phyloP scores from a whole-genome alignment of 2,329 filamentous ascomycete genomes.

The Sclerotinia spermophila region DNA sequence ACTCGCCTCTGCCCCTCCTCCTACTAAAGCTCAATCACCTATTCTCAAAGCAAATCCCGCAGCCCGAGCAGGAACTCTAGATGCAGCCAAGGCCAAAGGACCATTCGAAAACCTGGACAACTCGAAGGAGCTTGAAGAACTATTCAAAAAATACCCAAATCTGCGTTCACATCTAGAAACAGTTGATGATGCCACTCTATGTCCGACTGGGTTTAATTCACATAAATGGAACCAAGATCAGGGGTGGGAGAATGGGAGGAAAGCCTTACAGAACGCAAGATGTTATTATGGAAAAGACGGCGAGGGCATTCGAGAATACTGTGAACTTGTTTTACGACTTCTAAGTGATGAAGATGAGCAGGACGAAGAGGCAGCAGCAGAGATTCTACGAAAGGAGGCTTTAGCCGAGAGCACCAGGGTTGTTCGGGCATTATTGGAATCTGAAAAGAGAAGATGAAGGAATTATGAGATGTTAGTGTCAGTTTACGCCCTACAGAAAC shows the following conservation, averaged over 20 bases:
- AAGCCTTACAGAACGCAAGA: conserved; percentile 50
- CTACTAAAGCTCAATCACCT: conserved; percentile 14
- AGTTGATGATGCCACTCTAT: conserved; percentile 50
- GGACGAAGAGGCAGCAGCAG: conserved; percentile 36
- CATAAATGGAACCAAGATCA: conserved; percentile 53
- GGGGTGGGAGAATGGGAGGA: conserved; percentile 54
- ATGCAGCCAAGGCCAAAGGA: conserved; percentile 35
- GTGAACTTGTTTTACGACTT: conserved; percentile 52
- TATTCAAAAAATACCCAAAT: conserved; percentile 52
- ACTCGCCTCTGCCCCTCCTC: conserved; percentile 22
- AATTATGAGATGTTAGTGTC: background rate
- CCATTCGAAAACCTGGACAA: conserved; percentile 52
- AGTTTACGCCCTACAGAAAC: background rate
- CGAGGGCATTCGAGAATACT: conserved; percentile 59
- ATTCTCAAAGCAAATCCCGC: background rate
- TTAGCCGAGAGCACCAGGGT: conserved; percentile 43
- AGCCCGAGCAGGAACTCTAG: conserved; percentile 27
- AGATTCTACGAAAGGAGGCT: conserved; percentile 45
- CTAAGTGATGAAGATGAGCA: conserved; percentile 39
- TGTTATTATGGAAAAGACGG: conserved; percentile 51
- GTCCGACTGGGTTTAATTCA: conserved; percentile 35
- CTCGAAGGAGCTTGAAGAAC: conserved; percentile 46
- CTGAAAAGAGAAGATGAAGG: conserved; percentile 37
- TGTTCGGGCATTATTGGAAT: conserved; percentile 48
- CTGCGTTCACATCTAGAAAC: conserved; percentile 46